Conservation (phyloP, 805 yeast species). For the Suhomyces tanzawaensis region DNA sequence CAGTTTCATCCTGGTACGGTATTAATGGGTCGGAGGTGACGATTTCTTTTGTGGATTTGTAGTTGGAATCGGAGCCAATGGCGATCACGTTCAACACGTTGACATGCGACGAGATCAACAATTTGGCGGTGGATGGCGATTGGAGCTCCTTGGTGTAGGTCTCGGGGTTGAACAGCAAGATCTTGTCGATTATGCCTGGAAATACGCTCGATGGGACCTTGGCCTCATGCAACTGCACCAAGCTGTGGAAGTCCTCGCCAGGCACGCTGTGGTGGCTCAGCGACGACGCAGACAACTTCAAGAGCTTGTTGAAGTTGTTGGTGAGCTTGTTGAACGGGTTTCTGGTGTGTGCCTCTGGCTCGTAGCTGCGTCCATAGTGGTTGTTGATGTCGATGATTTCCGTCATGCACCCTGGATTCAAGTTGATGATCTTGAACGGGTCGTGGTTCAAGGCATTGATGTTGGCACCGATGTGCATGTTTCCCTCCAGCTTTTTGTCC, state of each 20-base stretch:
- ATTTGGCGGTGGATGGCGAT: constrained; percentile 26
- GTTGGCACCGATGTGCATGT: constrained; percentile 50
- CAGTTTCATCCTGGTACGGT: constrained; percentile 16
- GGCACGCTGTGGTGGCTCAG: too few species aligned
- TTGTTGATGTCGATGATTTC: constrained; percentile 14
- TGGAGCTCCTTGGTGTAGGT: constrained; percentile 26
- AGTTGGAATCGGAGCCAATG: constrained; percentile 27
- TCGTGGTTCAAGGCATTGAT: constrained; percentile 54
- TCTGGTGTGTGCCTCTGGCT: not conserved
- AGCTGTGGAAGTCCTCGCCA: constrained; percentile 1
- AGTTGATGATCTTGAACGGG: constrained; percentile 49
- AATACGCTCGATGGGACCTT: not conserved
- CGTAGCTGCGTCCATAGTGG: not conserved
- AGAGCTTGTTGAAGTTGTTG: constrained; percentile 28
- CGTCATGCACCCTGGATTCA: constrained; percentile 53
- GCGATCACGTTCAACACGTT: constrained; percentile 48
- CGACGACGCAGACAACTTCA: constrained; percentile 11
- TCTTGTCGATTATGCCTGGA: constrained; percentile 4
- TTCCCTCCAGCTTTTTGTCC: constrained; percentile 41
- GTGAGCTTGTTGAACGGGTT: constrained; percentile 32
- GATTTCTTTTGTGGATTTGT: constrained; percentile 18
- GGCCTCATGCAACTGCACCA: not conserved
- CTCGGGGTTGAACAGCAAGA: constrained; percentile 16
- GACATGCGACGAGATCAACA: constrained; percentile 48
- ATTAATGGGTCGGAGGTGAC: constrained; percentile 20